phyloP scores from a whole-genome alignment of 108 stramenopile genomes.

The Cyclostephanos tholiformis region DNA sequence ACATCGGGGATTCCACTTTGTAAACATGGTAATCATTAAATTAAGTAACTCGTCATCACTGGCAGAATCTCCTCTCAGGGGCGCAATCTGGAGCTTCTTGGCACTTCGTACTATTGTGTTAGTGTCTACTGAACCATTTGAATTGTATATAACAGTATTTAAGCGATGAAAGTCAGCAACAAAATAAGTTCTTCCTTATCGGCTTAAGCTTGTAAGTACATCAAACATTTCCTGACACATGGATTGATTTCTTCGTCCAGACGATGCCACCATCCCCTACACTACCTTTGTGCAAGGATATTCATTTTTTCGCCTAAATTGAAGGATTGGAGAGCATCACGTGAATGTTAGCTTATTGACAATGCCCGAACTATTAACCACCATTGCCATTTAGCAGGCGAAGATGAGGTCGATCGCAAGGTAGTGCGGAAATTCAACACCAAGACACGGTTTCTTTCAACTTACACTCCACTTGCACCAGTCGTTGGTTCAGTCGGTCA shows the following conservation, averaged over 20 bases:
- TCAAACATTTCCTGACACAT: background rate
- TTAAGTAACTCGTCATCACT: too few relatives aligned
- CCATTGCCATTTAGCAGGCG: background rate
- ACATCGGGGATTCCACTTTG: too few relatives aligned
- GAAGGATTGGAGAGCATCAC: background rate
- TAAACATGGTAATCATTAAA: too few relatives aligned
- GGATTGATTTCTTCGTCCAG: background rate
- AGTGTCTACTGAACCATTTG: too few relatives aligned
- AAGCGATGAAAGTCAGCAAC: too few relatives aligned
- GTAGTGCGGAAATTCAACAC: slow-evolving; percentile 16
- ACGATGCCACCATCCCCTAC: background rate
- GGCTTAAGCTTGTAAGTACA: background rate
- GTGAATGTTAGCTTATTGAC: background rate
- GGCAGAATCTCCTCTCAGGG: too few relatives aligned
- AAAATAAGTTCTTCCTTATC: background rate
- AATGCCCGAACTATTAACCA: background rate
- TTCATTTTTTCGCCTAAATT: slow-evolving; percentile 34
- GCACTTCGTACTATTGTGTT: too few relatives aligned
- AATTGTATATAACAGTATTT: too few relatives aligned
- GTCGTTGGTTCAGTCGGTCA: slow-evolving; percentile 81
- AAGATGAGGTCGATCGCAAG: background rate
- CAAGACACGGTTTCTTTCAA: slow-evolving; percentile 45
- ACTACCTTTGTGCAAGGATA: slow-evolving; percentile 11
- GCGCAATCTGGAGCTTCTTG: too few relatives aligned
- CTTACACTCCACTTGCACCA: slow-evolving; percentile 86